Evolutionary conservation across 768 basidiomycete species (phyloP).

Genomic region (Suillus alpinus): DNA sequence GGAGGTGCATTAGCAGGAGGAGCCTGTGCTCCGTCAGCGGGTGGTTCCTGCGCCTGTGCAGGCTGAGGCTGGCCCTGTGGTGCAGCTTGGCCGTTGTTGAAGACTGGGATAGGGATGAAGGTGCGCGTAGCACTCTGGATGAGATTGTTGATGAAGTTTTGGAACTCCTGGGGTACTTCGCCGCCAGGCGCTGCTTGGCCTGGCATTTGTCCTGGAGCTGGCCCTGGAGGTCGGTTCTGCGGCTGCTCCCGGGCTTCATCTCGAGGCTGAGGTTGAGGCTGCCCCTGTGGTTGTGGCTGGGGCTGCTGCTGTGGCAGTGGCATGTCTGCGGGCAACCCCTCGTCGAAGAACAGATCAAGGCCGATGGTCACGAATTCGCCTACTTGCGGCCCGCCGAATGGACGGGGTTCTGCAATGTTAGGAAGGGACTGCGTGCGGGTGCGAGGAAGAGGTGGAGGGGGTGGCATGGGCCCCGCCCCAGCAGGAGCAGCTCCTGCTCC

Average conservation of each 20-base stretch:
- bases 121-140: background rate
- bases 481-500: constrained; percentile 1
- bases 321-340: constrained; percentile 10
- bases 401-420: constrained; percentile 17
- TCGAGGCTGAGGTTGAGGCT: background rate
- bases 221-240: background rate
- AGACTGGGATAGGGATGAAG: background rate
- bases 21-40: constrained; percentile 10
- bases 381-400: constrained; percentile 9
- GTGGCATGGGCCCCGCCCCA: constrained; percentile 11
- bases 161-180: background rate
- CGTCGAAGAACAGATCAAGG: constrained; percentile 37
- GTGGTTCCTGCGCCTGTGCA: constrained; percentile 4
- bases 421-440: constrained; percentile 14
- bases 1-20: constrained; percentile 11
- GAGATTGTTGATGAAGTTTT: constrained; percentile 1
- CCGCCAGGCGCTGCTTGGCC: background rate
- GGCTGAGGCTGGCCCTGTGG: constrained; percentile 12
- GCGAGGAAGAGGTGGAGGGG: constrained; percentile 1
- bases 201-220: background rate
- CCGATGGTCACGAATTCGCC: constrained; percentile 36
- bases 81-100: background rate
- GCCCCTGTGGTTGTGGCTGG: background rate
- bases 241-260: background rate
- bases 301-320: background rate